A percentile compares a stretch with the other conserved stretches of the same genome.
Evolutionary conservation across 1,139 yeast species (phyloP).

Genomic region (Debaryomyces nepalensis): DNA sequence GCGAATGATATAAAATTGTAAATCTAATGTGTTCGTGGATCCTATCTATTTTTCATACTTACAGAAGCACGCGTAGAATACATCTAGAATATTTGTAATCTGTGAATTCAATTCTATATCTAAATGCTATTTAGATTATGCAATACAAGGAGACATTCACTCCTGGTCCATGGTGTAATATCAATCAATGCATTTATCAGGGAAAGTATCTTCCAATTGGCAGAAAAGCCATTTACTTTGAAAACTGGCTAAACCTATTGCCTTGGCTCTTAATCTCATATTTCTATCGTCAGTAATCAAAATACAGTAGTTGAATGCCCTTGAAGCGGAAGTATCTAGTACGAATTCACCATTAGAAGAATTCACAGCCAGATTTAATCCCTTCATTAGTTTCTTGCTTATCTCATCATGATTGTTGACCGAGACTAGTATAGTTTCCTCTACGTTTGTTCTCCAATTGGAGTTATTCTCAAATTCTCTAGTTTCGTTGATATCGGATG

Average conservation of each 20-base stretch:
- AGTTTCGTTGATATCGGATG: slow-evolving; percentile 59
- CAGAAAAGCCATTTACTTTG: slow-evolving; percentile 66
- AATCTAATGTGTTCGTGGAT: slow-evolving; percentile 1
- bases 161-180: slow-evolving; percentile 1
- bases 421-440: slow-evolving; percentile 61
- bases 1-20: neutral
- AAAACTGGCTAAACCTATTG: slow-evolving; percentile 59
- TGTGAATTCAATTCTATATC: slow-evolving; percentile 1
- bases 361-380: slow-evolving; percentile 34
- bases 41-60: slow-evolving; percentile 5
- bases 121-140: slow-evolving; percentile 8
- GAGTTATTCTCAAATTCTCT: slow-evolving; percentile 66
- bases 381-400: slow-evolving; percentile 43
- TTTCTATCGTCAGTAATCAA: slow-evolving; percentile 75
- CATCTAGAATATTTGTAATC: slow-evolving; percentile 1
- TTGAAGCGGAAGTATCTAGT: slow-evolving; percentile 42
- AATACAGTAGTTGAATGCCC: slow-evolving; percentile 57
- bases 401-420: slow-evolving; percentile 54
- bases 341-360: slow-evolving; percentile 14
- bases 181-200: slow-evolving; percentile 48
- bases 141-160: slow-evolving; percentile 3
- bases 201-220: slow-evolving; percentile 50
- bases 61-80: neutral
- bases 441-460: slow-evolving; percentile 64
- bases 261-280: slow-evolving; percentile 68